Percentiles rank a stretch among this genome's conserved stretches.
These are phyloP conservation scores for Mycocentrospora acerina DNA, from an alignment of 2,329 filamentous ascomycete genomes.

Conservation along the genomic window DNA sequence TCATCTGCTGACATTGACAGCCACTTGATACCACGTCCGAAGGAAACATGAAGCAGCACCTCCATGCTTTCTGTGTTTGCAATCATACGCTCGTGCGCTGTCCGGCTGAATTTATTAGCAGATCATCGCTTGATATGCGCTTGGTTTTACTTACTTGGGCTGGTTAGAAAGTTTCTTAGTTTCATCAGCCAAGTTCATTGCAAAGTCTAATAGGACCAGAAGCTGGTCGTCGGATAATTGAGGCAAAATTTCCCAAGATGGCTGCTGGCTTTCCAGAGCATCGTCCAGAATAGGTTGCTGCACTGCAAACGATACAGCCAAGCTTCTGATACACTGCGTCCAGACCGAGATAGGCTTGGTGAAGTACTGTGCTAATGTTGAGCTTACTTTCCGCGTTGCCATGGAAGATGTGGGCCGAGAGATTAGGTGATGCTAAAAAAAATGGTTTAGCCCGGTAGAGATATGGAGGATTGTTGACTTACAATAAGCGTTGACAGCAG, in stretches of 20 bases:
- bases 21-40: constrained; percentile 40
- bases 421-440: constrained; percentile 31
- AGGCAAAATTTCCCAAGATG: constrained; percentile 49
- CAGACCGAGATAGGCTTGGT: constrained; percentile 69
- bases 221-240: constrained; percentile 54
- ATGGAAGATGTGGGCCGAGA: constrained; percentile 52
- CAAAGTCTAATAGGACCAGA: constrained; percentile 65
- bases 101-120: constrained; percentile 30
- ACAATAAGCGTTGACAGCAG: constrained; percentile 41
- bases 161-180: constrained; percentile 68
- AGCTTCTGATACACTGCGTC: constrained; percentile 64
- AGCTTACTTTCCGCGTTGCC: constrained; percentile 72
- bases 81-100: constrained; percentile 55
- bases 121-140: not conserved
- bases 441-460: constrained; percentile 8
- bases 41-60: constrained; percentile 48
- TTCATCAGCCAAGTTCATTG: constrained; percentile 64
- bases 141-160: constrained; percentile 40
- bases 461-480: constrained; percentile 3
- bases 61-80: constrained; percentile 55
- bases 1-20: constrained; percentile 28
- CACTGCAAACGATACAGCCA: constrained; percentile 60
- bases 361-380: constrained; percentile 75
- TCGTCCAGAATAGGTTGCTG: constrained; percentile 52
- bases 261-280: constrained; percentile 47